Percentiles rank a stretch among this genome's conserved stretches.
Conservation (phyloP, 176 grass and related monocot species). For the Avena insularis region DNA sequence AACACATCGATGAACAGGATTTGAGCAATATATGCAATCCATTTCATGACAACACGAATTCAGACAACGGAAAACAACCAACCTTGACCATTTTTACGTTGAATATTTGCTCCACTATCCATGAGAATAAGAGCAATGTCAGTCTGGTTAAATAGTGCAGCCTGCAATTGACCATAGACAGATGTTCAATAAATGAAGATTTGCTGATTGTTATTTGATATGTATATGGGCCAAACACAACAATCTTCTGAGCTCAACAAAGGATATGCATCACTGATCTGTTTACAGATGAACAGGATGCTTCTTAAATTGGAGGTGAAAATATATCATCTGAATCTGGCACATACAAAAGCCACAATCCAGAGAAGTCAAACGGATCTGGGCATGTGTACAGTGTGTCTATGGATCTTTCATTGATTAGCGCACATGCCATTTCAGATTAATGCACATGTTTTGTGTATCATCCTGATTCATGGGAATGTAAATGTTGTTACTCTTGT, state of each 20-base stretch:
- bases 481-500: conserved; percentile 1
- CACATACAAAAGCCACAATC: conserved; percentile 31
- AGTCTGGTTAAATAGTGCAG: conserved; percentile 98
- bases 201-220: background rate
- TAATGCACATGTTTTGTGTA: background rate
- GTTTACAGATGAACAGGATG: conserved; percentile 14
- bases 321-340: background rate
- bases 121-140: conserved; percentile 95
- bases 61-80: conserved; percentile 34
- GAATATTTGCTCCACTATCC: conserved; percentile 82
- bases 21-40: conserved; percentile 16
- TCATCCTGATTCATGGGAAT: background rate
- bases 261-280: background rate
- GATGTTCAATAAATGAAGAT: conserved; percentile 24
- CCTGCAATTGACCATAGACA: conserved; percentile 58
- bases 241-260: conserved; percentile 14
- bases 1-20: conserved; percentile 13
- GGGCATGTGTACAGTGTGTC: background rate
- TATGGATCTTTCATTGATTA: background rate
- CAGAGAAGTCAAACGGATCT: background rate
- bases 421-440: background rate
- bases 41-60: background rate
- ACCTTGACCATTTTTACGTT: conserved; percentile 98
- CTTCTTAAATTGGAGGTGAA: conserved; percentile 2
- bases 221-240: background rate